Percentiles rank a stretch among this genome's conserved stretches.
Conservation (phyloP, 306 rosid genomes). For the Phaseolus lunatus region DNA sequence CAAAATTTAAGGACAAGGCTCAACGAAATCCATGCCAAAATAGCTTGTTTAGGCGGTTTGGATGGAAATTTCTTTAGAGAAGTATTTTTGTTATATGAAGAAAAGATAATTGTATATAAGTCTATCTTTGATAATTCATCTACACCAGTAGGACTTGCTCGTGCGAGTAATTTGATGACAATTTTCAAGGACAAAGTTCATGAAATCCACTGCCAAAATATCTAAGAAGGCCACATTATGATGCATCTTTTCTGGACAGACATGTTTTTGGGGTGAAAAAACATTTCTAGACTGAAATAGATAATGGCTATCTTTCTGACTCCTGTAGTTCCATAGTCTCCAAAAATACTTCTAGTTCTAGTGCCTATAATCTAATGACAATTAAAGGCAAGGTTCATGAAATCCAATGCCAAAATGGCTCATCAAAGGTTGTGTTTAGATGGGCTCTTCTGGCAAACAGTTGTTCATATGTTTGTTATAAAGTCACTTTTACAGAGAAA, state of each 20-base stretch:
- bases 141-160: neutral
- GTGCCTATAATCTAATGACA: conserved; percentile 23
- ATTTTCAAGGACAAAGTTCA: neutral
- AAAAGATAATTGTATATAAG: neutral
- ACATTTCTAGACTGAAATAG: neutral
- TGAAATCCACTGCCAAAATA: conserved; percentile 16
- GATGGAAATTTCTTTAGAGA: neutral
- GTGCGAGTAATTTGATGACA: neutral
- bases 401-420: conserved; percentile 29
- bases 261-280: neutral
- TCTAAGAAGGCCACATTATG: neutral
- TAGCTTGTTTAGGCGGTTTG: neutral
- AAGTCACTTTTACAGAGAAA: neutral
- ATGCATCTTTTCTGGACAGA: neutral
- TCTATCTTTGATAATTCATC: neutral
- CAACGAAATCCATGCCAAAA: conserved; percentile 29
- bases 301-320: neutral
- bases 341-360: neutral
- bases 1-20: conserved; percentile 10
- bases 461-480: neutral
- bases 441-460: neutral
- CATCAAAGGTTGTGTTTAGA: neutral
- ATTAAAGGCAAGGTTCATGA: neutral
- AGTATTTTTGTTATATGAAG: neutral
- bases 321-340: neutral